Percentiles rank a stretch among this genome's conserved stretches.
phyloP scores from a whole-genome alignment of 2,329 filamentous ascomycete genomes.

The Fusarium redolens region DNA sequence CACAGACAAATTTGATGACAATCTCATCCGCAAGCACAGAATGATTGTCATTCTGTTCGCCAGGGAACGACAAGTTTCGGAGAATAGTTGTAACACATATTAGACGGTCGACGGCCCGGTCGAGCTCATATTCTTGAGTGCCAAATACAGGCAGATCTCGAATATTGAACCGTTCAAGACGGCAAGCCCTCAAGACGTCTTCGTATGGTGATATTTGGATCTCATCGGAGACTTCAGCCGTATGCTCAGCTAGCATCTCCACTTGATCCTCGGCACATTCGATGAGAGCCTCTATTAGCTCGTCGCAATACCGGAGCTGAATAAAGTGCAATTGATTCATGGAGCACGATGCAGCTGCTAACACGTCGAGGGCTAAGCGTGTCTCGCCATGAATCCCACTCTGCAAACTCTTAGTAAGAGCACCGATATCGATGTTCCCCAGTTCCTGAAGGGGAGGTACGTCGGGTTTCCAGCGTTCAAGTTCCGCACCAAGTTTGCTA shows the following conservation, averaged over 20 bases:
- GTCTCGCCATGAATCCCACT: constrained; percentile 91
- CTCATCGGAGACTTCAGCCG: constrained; percentile 86
- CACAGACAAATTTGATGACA: constrained; percentile 85
- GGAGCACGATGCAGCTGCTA: constrained; percentile 75
- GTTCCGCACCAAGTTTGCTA: constrained; percentile 71
- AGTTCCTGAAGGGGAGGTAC: constrained; percentile 81
- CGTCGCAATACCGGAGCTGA: constrained; percentile 80
- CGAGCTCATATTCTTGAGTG: constrained; percentile 81
- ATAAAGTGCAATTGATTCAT: constrained; percentile 73
- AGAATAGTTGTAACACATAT: constrained; percentile 93
- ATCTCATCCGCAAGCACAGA: constrained; percentile 76
- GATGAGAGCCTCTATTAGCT: constrained; percentile 86
- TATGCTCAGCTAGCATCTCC: constrained; percentile 84
- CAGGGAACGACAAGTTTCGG: constrained; percentile 89
- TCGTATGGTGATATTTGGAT: constrained; percentile 88
- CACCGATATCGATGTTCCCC: constrained; percentile 89
- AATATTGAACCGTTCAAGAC: constrained; percentile 76
- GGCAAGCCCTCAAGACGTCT: constrained; percentile 83
- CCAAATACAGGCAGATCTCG: constrained; percentile 81
- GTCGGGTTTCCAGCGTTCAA: constrained; percentile 77
- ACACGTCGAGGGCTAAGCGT: constrained; percentile 86
- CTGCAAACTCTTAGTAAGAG: constrained; percentile 88
- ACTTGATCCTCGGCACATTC: constrained; percentile 93
- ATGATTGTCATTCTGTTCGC: constrained; percentile 73
- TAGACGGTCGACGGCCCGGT: constrained; percentile 86